A percentile compares a stretch with the other conserved stretches of the same genome.
phyloP scores from a whole-genome alignment of 345 rosid genomes.

The Jatropha curcas region DNA sequence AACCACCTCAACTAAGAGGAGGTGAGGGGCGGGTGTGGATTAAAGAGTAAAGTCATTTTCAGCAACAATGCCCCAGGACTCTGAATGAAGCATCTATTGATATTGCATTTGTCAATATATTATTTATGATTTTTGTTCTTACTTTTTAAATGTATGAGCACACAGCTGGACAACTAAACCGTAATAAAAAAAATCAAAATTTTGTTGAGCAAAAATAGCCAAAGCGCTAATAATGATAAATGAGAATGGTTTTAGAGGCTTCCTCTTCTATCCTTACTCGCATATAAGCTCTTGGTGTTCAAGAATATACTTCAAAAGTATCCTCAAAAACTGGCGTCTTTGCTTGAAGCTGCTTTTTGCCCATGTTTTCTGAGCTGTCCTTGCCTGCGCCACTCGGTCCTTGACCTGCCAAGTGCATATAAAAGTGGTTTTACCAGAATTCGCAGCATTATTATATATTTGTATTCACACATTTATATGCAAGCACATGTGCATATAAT shows the following conservation, averaged over 20 bases:
- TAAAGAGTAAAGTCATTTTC: background rate
- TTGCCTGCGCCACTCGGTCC: slow-evolving; percentile 75
- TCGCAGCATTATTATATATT: background rate
- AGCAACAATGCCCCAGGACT: background rate
- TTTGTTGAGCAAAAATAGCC: background rate
- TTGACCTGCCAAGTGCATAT: slow-evolving; percentile 50
- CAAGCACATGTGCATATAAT: background rate
- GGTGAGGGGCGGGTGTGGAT: background rate
- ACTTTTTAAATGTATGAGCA: background rate
- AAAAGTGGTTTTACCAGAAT: background rate
- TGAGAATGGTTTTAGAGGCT: background rate
- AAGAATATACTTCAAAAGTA: slow-evolving; percentile 82
- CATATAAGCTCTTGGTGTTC: slow-evolving; percentile 96
- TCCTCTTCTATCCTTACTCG: slow-evolving; percentile 59
- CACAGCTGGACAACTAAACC: background rate
- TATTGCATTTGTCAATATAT: background rate
- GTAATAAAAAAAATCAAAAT: background rate
- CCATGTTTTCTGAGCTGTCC: slow-evolving; percentile 95
- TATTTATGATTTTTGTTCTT: background rate
- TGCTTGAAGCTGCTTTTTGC: slow-evolving; percentile 89
- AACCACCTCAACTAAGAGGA: background rate
- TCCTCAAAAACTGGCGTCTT: slow-evolving; percentile 89
- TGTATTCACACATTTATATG: background rate
- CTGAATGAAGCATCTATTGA: background rate
- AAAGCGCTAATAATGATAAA: background rate